phyloP scores from a whole-genome alignment of 257 asterid species.

The Jacaranda mimosifolia region DNA sequence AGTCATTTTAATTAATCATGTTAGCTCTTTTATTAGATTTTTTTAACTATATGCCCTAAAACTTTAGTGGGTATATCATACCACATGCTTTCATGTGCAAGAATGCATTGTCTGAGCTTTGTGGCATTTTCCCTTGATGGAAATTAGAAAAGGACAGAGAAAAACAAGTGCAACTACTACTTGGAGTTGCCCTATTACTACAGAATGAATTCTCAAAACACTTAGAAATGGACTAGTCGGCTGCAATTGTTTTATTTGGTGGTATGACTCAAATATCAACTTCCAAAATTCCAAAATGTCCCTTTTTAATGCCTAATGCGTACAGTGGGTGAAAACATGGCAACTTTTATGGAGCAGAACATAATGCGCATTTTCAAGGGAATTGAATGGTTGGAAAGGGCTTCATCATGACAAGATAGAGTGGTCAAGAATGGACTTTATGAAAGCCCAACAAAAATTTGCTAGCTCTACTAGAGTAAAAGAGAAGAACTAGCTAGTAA shows the following conservation, averaged over 20 bases:
- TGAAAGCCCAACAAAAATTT: conserved; percentile 16
- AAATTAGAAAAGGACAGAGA: not conserved
- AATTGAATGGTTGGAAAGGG: conserved; percentile 28
- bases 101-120: not conserved
- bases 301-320: conserved; percentile 10
- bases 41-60: not conserved
- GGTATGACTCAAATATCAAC: conserved; percentile 21
- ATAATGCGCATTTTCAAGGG: conserved; percentile 28
- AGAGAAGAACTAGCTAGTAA: not conserved
- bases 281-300: conserved; percentile 12
- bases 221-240: conserved; percentile 23
- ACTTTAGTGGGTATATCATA: not conserved
- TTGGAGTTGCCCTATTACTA: conserved; percentile 1
- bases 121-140: conserved; percentile 3
- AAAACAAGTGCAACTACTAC: conserved; percentile 1
- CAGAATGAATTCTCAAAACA: conserved; percentile 3
- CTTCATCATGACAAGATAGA: conserved; percentile 27
- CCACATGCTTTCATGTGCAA: not conserved
- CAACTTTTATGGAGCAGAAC: conserved; percentile 10
- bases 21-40: too few relatives aligned
- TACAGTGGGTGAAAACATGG: not conserved
- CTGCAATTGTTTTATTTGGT: conserved; percentile 16
- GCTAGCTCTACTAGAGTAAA: not conserved
- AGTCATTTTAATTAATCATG: too few relatives aligned
- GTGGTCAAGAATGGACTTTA: conserved; percentile 23